Conservation (phyloP, 2,329 filamentous ascomycete species). For the Sclerotiophoma versabilis region DNA sequence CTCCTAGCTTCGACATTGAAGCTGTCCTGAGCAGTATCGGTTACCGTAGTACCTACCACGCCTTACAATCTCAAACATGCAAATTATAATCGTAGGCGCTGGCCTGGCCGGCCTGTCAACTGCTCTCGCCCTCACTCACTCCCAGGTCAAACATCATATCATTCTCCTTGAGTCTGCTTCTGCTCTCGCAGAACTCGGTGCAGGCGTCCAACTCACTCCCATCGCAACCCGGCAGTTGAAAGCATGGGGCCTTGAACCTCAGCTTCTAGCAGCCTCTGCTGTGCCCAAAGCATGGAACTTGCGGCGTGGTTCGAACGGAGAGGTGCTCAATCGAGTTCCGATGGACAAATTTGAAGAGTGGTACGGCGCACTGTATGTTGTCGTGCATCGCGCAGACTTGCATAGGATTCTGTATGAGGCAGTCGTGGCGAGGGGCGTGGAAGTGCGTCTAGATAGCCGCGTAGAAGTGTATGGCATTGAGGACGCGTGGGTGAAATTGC, state of each 20-base stretch:
- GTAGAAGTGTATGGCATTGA: conserved; percentile 26
- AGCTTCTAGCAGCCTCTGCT: conserved; percentile 13
- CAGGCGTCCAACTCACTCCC: conserved; percentile 13
- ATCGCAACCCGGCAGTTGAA: conserved; percentile 13
- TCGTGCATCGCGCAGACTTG: conserved; percentile 25
- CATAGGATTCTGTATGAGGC: conserved; percentile 23
- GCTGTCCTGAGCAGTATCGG: no score
- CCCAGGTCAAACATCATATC: background rate
- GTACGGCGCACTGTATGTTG: conserved; percentile 25
- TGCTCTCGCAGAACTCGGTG: conserved; percentile 10
- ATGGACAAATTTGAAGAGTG: conserved; percentile 18
- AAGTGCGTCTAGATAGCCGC: conserved; percentile 20
- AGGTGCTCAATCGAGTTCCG: conserved; percentile 11
- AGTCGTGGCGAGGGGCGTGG: conserved; percentile 18
- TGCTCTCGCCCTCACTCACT: conserved; percentile 9
- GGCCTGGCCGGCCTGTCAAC: conserved; percentile 14
- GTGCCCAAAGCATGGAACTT: conserved; percentile 14
- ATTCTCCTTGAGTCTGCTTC: conserved; percentile 9
- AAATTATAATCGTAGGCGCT: conserved; percentile 11
- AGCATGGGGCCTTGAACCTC: conserved; percentile 5
- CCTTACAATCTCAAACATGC: background rate
- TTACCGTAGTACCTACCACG: no score
- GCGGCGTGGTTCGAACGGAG: conserved; percentile 42
- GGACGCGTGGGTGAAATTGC: conserved; percentile 18
- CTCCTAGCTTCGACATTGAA: no score